Evolutionary conservation across 2,329 filamentous ascomycete species (phyloP), one percentile per base, ranked within the genome.

Genomic region (Chrysosporium queenslandicum): DNA sequence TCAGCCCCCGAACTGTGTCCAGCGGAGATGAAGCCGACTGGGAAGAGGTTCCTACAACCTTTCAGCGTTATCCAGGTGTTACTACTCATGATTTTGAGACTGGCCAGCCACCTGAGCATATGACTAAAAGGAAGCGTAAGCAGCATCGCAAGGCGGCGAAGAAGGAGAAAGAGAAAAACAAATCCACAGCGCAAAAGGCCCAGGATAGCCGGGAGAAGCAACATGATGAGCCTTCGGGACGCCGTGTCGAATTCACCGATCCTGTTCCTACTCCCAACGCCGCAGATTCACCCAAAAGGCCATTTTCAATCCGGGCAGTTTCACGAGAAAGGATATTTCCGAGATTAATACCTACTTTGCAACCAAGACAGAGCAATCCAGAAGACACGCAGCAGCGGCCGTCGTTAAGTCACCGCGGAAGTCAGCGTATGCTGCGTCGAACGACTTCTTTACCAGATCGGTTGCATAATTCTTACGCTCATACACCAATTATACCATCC

Each of bases 391-490:
- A 48, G 29, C 46, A 36, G 20, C 25, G 54, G 48, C 27, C 55
- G 55, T 48, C 52, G 41, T 66, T 11, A 53, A 64, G 5, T 62
- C 63, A 3, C 61, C 71, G 2, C 56, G 68, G 7, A 74, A 77
- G 2, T 71, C 74, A 9, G 72, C 80, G 40, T 58, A 79, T 79
- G n/a, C 80, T 87, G 50, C 82, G 84, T 52, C 78, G 86, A 51
- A 86, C 85, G 18, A 87, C 80, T 63, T 89, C 86, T 0, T 75
- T 89, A 2, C 86, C 86, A 0, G 83, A 85, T 60, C 78, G 83
- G 16, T 75, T 87, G 7, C 80, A 78, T 54, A 63, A 60, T 14
- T 60, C 61, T 4, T 50, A 40, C n/a, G 11, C 7, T 39, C 46
- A 36, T 25, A 37, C 37, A 4, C 30, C 23, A 7, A 42, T 51